Conservation (phyloP, 1,284 basidiomycete species). For the Leccinum subspadiceum region DNA sequence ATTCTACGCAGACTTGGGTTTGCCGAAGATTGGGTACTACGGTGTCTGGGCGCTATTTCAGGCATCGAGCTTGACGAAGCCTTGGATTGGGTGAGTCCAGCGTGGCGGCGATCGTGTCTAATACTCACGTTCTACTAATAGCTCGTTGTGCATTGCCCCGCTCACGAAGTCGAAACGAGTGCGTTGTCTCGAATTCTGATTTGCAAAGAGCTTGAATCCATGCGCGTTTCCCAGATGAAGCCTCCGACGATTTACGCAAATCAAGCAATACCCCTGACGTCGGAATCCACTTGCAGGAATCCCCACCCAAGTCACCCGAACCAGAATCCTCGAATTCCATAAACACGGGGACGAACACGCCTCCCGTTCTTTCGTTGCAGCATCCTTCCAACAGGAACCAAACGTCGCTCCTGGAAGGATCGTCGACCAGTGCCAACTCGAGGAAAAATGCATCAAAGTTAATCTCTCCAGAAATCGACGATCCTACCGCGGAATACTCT, state of each 20-base stretch:
- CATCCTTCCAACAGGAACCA: constrained; percentile 1
- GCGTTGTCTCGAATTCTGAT: constrained; percentile 8
- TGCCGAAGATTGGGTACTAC: constrained; percentile 62
- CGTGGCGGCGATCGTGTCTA: neutral
- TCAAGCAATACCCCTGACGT: constrained; percentile 5
- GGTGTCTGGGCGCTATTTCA: constrained; percentile 63
- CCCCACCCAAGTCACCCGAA: neutral
- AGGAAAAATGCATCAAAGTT: constrained; percentile 26
- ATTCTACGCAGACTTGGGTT: constrained; percentile 84
- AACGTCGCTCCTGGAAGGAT: constrained; percentile 23
- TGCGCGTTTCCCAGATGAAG: constrained; percentile 9
- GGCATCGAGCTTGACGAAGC: constrained; percentile 86
- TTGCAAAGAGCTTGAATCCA: constrained; percentile 8
- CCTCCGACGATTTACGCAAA: constrained; percentile 7
- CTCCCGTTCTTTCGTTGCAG: constrained; percentile 38
- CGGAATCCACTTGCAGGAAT: constrained; percentile 6
- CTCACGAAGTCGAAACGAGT: constrained; percentile 56
- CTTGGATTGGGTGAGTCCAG: constrained; percentile 79
- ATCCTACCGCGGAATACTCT: constrained; percentile 65
- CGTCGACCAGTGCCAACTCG: constrained; percentile 8
- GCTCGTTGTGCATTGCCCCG: constrained; percentile 69
- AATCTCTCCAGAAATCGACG: constrained; percentile 42
- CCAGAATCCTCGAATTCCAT: constrained; percentile 11
- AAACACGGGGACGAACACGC: constrained; percentile 37
- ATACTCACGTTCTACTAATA: constrained; percentile 33